Conservation (phyloP, 2,329 filamentous ascomycete genomes). For the Neophaeococcomyces mojaviensis region DNA sequence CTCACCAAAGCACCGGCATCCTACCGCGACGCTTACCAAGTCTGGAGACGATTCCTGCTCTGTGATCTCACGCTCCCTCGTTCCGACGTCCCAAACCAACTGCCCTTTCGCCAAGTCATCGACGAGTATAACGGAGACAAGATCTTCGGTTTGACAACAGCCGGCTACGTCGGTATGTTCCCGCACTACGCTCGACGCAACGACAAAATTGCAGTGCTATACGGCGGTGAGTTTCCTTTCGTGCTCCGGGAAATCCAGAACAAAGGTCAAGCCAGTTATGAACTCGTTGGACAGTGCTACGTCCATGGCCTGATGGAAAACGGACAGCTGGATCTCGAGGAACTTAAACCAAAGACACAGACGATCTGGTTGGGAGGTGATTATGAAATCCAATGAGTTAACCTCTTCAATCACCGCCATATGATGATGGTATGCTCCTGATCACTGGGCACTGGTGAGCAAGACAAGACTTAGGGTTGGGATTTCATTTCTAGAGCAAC, state of each 20-base stretch:
- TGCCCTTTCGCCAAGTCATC: background rate
- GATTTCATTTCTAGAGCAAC: too few relatives aligned
- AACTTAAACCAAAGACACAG: too few relatives aligned
- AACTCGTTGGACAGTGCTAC: constrained; percentile 17
- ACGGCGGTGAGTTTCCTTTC: constrained; percentile 2
- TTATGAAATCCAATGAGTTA: too few relatives aligned
- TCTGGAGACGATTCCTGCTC: background rate
- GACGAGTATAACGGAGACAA: background rate
- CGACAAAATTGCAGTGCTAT: constrained; percentile 1
- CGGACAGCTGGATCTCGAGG: constrained; percentile 8
- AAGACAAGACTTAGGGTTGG: too few relatives aligned
- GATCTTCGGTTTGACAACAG: constrained; percentile 1
- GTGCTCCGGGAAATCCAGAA: background rate
- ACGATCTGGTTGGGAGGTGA: too few relatives aligned
- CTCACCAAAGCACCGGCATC: background rate
- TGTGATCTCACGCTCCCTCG: background rate
- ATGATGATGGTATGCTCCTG: too few relatives aligned
- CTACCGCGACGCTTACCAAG: background rate
- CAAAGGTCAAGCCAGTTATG: background rate
- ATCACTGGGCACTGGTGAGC: too few relatives aligned
- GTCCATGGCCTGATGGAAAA: constrained; percentile 17
- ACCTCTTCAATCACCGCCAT: too few relatives aligned
- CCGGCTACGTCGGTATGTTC: constrained; percentile 4
- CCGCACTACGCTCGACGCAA: background rate
- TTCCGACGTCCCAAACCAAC: too few relatives aligned